Base-by-base conservation (phyloP, 768 basidiomycete genomes). In the Lentinula lateritia region DNA sequence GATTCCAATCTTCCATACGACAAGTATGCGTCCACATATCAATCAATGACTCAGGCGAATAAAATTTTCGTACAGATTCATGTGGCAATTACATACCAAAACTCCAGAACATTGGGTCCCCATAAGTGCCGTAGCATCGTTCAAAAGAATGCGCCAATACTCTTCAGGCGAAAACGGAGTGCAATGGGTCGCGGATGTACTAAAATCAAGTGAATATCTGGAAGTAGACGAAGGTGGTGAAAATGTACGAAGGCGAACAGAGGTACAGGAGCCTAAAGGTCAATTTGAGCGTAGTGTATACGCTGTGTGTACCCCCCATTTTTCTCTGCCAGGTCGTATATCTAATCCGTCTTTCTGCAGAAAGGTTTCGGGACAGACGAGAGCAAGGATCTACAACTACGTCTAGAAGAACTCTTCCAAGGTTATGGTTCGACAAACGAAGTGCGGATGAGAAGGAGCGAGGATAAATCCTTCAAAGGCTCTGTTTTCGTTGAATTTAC, bases 1-100 rank as follows among this genome's bases (percentile, higher is more conserved):
- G 94, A 96, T 74, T 83, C 93, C n/a, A 97, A 98, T 74, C 83
- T 98, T 58, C 95, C 95, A 1, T 94, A 84, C 65, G 92, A 94
- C 80, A 90, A 86, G 89, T 89, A 68, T 32, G 80, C 61, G 20
- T 53, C 41, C 16, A 46, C 36, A 8, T 36, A 28, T 12, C 0
- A 41, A 48, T 46, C 48, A 18, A 3, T 15, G 10, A 5, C 28
- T 8, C 28, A n/a, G n/a, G 9, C n/a, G 39, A 50, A 18, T 60
- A 10, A 60, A 18, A 36, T 39, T 54, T 35, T 65, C 66, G 58
- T 73, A 71, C 68, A 94, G 93, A 76, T 97, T 95, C 80, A 93
- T 97, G 91, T 98, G 94, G 93, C 86, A 90, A 3, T 76, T 95
- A 52, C 87, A 96, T 72, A 84, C 86, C 28, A 87, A 89, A 64